These are phyloP conservation scores for Leucogyrophana mollusca DNA, from an alignment of 768 basidiomycete species.

Conservation along the genomic window DNA sequence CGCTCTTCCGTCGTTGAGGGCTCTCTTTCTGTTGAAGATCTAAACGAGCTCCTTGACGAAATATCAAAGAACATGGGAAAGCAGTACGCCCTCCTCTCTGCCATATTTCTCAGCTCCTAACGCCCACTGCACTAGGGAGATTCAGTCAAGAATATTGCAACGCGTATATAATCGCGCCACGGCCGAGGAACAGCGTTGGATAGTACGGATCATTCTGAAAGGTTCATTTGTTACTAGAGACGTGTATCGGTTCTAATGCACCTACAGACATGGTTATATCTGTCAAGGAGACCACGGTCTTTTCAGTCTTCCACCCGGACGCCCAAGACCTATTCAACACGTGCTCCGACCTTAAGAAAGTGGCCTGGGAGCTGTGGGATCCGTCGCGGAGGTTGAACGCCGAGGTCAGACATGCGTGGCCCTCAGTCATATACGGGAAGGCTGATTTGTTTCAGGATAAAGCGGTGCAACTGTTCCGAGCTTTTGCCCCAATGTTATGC, in stretches of 20 bases:
- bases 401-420: slow-evolving; percentile 37
- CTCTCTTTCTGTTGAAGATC: slow-evolving; percentile 72
- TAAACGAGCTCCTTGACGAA: slow-evolving; percentile 82
- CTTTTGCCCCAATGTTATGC: slow-evolving; percentile 95
- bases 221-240: slow-evolving; percentile 44
- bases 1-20: slow-evolving; percentile 80
- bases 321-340: slow-evolving; percentile 94
- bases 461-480: slow-evolving; percentile 74
- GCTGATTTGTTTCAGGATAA: slow-evolving; percentile 62
- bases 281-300: slow-evolving; percentile 91
- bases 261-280: slow-evolving; percentile 82
- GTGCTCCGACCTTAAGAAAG: slow-evolving; percentile 93
- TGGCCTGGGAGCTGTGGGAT: slow-evolving; percentile 87
- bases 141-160: slow-evolving; percentile 73
- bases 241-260: background rate
- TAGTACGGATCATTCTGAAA: slow-evolving; percentile 94
- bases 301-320: slow-evolving; percentile 90
- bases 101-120: slow-evolving; percentile 7
- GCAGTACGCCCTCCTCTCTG: slow-evolving; percentile 60
- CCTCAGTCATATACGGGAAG: too few relatives aligned
- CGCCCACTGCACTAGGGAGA: slow-evolving; percentile 46
- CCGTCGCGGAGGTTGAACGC: slow-evolving; percentile 62
- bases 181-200: slow-evolving; percentile 90
- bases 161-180: slow-evolving; percentile 78
- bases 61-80: slow-evolving; percentile 71